Percentiles rank a stretch among this genome's conserved stretches.
phyloP scores from a whole-genome alignment of 2,329 filamentous ascomycete genomes.

The Lizonia empirigonia region DNA sequence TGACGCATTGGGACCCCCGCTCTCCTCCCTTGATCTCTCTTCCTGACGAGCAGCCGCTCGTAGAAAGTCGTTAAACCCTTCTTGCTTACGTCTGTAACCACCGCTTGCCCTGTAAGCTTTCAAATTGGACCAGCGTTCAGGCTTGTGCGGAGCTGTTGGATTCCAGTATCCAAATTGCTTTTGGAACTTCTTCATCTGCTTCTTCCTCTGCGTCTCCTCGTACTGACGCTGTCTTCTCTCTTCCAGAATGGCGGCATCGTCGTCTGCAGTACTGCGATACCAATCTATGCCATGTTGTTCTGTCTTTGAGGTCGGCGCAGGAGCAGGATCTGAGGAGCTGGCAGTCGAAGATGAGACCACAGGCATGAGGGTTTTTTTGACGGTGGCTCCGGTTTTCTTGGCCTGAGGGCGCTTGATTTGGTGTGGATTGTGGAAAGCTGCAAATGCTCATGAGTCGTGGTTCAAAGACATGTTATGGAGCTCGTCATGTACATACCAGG shows the following conservation, averaged over 20 bases:
- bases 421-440: slow-evolving; percentile 44
- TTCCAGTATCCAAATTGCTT: slow-evolving; percentile 68
- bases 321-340: slow-evolving; percentile 20
- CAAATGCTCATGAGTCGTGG: slow-evolving; percentile 35
- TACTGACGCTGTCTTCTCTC: slow-evolving; percentile 71
- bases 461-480: slow-evolving; percentile 27
- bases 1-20: slow-evolving; percentile 18
- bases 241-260: slow-evolving; percentile 73
- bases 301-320: slow-evolving; percentile 15
- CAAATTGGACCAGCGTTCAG: slow-evolving; percentile 34
- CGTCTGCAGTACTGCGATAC: slow-evolving; percentile 82
- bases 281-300: slow-evolving; percentile 37
- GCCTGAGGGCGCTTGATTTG: slow-evolving; percentile 42
- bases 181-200: slow-evolving; percentile 72
- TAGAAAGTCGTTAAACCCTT: slow-evolving; percentile 35
- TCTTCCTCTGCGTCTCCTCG: slow-evolving; percentile 66
- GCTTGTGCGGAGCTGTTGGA: slow-evolving; percentile 41
- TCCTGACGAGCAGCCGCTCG: slow-evolving; percentile 21
- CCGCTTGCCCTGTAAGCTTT: slow-evolving; percentile 35
- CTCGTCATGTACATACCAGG: slow-evolving; percentile 40
- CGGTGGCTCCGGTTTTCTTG: slow-evolving; percentile 27
- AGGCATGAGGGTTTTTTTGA: slow-evolving; percentile 37
- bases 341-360: slow-evolving; percentile 18
- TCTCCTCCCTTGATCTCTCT: slow-evolving; percentile 18
- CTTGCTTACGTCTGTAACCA: slow-evolving; percentile 30